Evolutionary conservation across 2,329 filamentous ascomycete species (phyloP).

Genomic region (Herpotrichia juniperi): DNA sequence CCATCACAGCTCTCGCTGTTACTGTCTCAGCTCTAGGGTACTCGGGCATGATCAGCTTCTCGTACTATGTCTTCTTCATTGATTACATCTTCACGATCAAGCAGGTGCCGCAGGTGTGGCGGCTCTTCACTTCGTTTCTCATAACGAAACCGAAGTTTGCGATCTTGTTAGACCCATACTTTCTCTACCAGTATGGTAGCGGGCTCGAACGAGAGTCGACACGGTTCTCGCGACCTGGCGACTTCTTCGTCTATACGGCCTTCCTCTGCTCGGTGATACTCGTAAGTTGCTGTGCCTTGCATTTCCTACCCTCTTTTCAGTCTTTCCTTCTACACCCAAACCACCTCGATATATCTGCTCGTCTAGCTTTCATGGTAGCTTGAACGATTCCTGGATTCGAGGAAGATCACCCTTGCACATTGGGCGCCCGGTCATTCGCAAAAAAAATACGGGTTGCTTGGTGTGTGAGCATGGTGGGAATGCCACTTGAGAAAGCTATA

Average conservation of each 20-base stretch:
- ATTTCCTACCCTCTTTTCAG: slow-evolving; percentile 18
- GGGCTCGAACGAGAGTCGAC: slow-evolving; percentile 74
- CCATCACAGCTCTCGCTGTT: slow-evolving; percentile 69
- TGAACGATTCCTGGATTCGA: slow-evolving; percentile 62
- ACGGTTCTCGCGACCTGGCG: slow-evolving; percentile 76
- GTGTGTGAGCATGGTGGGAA: slow-evolving; percentile 60
- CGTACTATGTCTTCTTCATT: slow-evolving; percentile 62
- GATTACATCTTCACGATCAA: slow-evolving; percentile 60
- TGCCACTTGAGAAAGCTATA: slow-evolving; percentile 59
- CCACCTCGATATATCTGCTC: slow-evolving; percentile 67
- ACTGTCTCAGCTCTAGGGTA: slow-evolving; percentile 67
- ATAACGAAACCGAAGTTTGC: slow-evolving; percentile 61
- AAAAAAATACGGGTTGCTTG: slow-evolving; percentile 51
- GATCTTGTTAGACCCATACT: slow-evolving; percentile 77
- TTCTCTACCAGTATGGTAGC: slow-evolving; percentile 78
- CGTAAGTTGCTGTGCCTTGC: slow-evolving; percentile 66
- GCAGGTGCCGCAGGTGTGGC: slow-evolving; percentile 64
- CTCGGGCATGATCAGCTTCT: slow-evolving; percentile 59
- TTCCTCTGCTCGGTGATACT: slow-evolving; percentile 75
- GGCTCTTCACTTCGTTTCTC: slow-evolving; percentile 63
- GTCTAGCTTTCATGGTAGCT: slow-evolving; percentile 56
- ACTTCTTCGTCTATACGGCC: slow-evolving; percentile 79
- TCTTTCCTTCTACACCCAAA: slow-evolving; percentile 24
- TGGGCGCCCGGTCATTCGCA: slow-evolving; percentile 58
- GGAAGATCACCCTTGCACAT: slow-evolving; percentile 60